Base-by-base conservation (phyloP, 306 rosid genomes). In the Geum urbanum region DNA sequence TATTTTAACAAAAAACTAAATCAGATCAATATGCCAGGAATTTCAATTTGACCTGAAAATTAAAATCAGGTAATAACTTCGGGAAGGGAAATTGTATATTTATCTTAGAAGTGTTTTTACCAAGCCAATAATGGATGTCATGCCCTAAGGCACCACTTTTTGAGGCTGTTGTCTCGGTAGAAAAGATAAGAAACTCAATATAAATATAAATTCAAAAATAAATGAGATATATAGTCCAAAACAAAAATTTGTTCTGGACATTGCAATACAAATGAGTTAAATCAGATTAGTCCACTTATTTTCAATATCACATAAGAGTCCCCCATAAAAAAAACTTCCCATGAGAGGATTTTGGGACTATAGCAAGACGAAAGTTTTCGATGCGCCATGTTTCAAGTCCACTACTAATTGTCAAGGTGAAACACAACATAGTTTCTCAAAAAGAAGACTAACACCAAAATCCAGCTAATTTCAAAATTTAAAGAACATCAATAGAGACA, bases 301-400 rank as follows among this genome's bases (percentile, higher is more conserved):
- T 95, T 95, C 77, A 95, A 74, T 77, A 95, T 74, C 66, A 95
- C 71, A 72, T 95, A 95, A 37, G 97, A 91, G 81, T 95, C 99
- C 22, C 99, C 97, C 0, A 83, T 87, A 79, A 80, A 91, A 80
- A 91, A 80, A 95, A 95, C 32, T 82, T 95, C 15, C 99, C 97
- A 81, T 80, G 35, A 63, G 91, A 83, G 57, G 91, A 83, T 53
- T 86, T 75, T 35, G 96, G 88, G 65, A 89, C 70, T 9, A 86
- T 70, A 80, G 81, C 90, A 41, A 97, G 97, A 49, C 74, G 76
- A 56, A 95, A 91, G 76, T 86, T 89, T 83, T 95, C 99, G 67
- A 95, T 86, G 64, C 95, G 90, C 99, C 99, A 95, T 74, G 89
- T 89, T 84, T 91, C 99, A 63, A 91, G 91, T 77, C 97, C 99